These are phyloP conservation scores for Truncatella angustata DNA, from an alignment of 2,329 filamentous ascomycete species.

Conservation along the genomic window DNA sequence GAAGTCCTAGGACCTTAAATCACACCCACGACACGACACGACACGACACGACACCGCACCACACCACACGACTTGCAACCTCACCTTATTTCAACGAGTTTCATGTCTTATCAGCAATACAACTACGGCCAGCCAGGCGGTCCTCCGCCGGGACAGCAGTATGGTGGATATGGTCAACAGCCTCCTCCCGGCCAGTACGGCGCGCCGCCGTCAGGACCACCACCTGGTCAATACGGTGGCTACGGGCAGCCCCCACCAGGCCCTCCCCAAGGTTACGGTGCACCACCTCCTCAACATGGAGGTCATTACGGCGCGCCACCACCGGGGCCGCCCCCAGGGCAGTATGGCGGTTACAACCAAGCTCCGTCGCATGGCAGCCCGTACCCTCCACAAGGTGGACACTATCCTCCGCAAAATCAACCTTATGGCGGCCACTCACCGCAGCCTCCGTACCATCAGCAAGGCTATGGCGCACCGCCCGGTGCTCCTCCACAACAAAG, in stretches of 20 bases:
- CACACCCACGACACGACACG: too few species aligned
- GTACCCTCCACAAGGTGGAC: slow-evolving; percentile 16
- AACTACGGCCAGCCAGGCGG: slow-evolving; percentile 13
- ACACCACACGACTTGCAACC: too few species aligned
- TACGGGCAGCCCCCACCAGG: slow-evolving; percentile 21
- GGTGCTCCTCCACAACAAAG: slow-evolving; percentile 40
- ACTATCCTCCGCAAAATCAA: slow-evolving; percentile 5
- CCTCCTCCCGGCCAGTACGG: slow-evolving; percentile 31
- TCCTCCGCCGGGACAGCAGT: slow-evolving; percentile 25
- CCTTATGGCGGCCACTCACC: slow-evolving; percentile 5
- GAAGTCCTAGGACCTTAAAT: too few species aligned
- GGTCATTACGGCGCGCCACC: slow-evolving; percentile 36
- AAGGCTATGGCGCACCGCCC: slow-evolving; percentile 9
- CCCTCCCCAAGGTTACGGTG: too few species aligned
- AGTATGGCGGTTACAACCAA: slow-evolving; percentile 31
- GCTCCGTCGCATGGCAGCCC: slow-evolving; percentile 21
- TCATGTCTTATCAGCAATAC: slow-evolving; percentile 14
- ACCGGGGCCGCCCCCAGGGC: slow-evolving; percentile 23
- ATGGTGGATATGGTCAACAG: slow-evolving; percentile 34
- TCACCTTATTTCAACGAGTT: not conserved
- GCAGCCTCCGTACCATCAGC: slow-evolving; percentile 1
- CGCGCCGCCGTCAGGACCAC: slow-evolving; percentile 32
- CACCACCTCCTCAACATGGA: slow-evolving; percentile 28
- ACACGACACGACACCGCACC: too few species aligned
- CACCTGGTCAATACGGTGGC: slow-evolving; percentile 32